Evolutionary conservation across 441 rosid species (phyloP).

Genomic region (Omphalea diandra): DNA sequence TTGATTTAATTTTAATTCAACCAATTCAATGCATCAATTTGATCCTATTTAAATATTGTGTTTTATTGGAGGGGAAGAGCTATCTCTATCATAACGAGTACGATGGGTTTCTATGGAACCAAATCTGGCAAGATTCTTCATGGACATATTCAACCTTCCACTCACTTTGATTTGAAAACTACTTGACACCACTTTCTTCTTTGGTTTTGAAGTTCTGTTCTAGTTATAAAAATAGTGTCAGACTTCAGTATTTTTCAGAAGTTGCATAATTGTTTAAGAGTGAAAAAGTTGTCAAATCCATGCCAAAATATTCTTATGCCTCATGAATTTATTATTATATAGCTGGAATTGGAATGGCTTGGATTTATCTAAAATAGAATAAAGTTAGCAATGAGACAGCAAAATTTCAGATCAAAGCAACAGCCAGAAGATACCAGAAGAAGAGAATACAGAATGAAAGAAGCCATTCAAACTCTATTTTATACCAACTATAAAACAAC

Average conservation of each 20-base stretch:
- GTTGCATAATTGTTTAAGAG: neutral
- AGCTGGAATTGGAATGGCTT: neutral
- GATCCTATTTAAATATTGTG: no score
- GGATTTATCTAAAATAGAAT: neutral
- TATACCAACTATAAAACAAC: neutral
- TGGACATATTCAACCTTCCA: slow-evolving; percentile 3
- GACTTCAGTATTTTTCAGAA: neutral
- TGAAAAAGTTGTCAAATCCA: neutral
- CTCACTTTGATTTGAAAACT: neutral
- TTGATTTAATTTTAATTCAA: no score
- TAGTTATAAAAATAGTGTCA: neutral
- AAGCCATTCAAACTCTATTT: neutral
- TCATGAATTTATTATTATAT: neutral
- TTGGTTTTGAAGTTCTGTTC: no score
- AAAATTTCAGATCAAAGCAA: neutral
- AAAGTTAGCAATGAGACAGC: neutral
- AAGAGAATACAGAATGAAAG: neutral
- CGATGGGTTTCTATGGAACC: neutral
- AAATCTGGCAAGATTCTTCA: neutral
- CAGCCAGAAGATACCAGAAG: neutral
- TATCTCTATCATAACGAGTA: neutral
- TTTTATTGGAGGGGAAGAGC: neutral
- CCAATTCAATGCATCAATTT: no score
- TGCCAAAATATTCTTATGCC: neutral
- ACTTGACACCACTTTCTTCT: neutral